Percentiles rank a stretch among this genome's conserved stretches.
Evolutionary conservation across 768 basidiomycete genomes (phyloP).

Genomic region (Lentinula sp.): DNA sequence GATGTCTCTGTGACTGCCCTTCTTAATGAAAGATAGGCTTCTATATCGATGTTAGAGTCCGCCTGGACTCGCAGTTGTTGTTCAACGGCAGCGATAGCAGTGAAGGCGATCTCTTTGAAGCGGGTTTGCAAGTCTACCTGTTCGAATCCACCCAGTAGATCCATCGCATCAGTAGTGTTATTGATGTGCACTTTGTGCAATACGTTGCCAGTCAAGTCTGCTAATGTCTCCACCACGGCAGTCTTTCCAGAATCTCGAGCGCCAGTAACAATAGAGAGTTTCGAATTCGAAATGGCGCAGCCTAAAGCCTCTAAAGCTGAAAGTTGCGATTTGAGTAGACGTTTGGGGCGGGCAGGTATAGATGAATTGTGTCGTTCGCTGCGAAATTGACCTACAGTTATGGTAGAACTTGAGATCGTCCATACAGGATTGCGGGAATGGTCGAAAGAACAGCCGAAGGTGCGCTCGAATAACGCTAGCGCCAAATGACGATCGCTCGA

Average conservation of each 20-base stretch:
- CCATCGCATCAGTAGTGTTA: constrained; percentile 85
- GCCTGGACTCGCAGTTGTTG: constrained; percentile 27
- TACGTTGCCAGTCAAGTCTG: constrained; percentile 59
- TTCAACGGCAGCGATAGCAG: constrained; percentile 33
- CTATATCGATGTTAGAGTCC: not conserved
- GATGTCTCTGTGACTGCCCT: not conserved
- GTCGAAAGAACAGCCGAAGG: constrained; percentile 31
- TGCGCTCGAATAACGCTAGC: constrained; percentile 43
- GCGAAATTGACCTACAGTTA: constrained; percentile 67
- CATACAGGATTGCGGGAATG: constrained; percentile 23
- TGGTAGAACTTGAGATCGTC: constrained; percentile 37
- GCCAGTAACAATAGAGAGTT: constrained; percentile 89
- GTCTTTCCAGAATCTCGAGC: constrained; percentile 74
- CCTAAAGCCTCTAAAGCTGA: constrained; percentile 70
- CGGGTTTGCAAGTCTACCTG: constrained; percentile 64
- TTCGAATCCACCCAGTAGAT: constrained; percentile 94
- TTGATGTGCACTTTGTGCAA: constrained; percentile 77
- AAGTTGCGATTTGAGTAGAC: constrained; percentile 58
- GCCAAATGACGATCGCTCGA: constrained; percentile 56
- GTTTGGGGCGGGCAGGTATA: constrained; percentile 33
- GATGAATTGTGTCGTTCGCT: constrained; percentile 28
- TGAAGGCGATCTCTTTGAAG: constrained; percentile 29
- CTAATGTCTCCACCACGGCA: constrained; percentile 60
- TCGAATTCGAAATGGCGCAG: constrained; percentile 65
- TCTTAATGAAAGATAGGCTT: not conserved